phyloP scores from a whole-genome alignment of 257 asterid species.

The Solanum gandarillasii region DNA sequence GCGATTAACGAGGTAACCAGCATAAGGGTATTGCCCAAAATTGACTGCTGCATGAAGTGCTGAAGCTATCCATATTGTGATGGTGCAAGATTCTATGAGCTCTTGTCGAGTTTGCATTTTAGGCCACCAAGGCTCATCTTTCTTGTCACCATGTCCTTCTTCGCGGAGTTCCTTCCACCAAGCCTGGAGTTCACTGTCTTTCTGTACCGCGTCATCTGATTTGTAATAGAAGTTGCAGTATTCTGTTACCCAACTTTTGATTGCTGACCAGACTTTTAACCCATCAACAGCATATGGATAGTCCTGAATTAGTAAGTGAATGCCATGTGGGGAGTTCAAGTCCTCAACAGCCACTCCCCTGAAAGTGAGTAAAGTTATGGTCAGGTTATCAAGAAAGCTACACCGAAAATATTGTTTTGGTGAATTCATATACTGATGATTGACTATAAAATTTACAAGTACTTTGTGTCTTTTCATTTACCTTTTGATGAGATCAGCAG shows the following conservation, averaged over 20 bases:
- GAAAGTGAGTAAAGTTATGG: not conserved
- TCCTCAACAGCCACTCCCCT: slow-evolving; percentile 68
- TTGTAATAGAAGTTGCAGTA: slow-evolving; percentile 58
- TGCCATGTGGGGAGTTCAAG: slow-evolving; percentile 39
- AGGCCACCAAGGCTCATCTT: slow-evolving; percentile 69
- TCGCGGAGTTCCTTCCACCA: slow-evolving; percentile 73
- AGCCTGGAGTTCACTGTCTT: slow-evolving; percentile 53
- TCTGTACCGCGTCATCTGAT: slow-evolving; percentile 24
- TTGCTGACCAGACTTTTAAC: slow-evolving; percentile 69
- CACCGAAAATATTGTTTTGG: not conserved
- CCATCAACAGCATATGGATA: slow-evolving; percentile 83
- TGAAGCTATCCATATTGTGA: slow-evolving; percentile 62
- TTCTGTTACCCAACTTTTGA: slow-evolving; percentile 55
- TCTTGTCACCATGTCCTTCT: slow-evolving; percentile 65
- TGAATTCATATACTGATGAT: not conserved
- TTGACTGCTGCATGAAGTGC: slow-evolving; percentile 81
- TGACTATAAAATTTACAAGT: not conserved
- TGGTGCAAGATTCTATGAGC: slow-evolving; percentile 51
- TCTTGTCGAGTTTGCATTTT: slow-evolving; percentile 46
- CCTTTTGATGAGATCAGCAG: slow-evolving; percentile 59
- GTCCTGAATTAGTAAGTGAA: slow-evolving; percentile 55
- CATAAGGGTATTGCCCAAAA: slow-evolving; percentile 63
- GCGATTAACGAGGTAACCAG: slow-evolving; percentile 44
- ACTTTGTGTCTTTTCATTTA: not conserved
- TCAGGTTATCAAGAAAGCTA: not conserved